Evolutionary conservation across 2,329 filamentous ascomycete genomes (phyloP).

Genomic region (Exophiala sideris): DNA sequence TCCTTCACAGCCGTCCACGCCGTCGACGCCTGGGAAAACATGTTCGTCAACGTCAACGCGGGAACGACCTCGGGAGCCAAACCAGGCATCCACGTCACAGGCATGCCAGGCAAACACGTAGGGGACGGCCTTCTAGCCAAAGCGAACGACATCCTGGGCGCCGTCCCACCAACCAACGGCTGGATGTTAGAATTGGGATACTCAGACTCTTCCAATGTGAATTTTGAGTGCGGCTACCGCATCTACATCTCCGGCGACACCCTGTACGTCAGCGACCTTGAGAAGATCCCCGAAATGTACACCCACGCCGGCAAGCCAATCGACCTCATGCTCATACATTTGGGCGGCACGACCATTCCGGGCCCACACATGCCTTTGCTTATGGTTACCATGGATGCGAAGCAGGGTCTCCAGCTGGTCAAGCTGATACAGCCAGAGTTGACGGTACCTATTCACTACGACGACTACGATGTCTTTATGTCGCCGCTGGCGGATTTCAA

Average conservation of each 20-base stretch:
- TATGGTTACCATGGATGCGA: slow-evolving; percentile 68
- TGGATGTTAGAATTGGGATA: slow-evolving; percentile 65
- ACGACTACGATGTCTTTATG: slow-evolving; percentile 62
- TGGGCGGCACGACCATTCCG: slow-evolving; percentile 65
- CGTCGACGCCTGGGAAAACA: slow-evolving; percentile 55
- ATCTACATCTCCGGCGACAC: slow-evolving; percentile 69
- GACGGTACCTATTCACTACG: slow-evolving; percentile 63
- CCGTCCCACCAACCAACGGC: slow-evolving; percentile 61
- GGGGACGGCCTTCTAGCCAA: slow-evolving; percentile 43
- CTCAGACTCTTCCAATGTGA: slow-evolving; percentile 23
- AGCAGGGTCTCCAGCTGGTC: slow-evolving; percentile 60
- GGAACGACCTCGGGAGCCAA: slow-evolving; percentile 19
- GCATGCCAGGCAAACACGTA: slow-evolving; percentile 64
- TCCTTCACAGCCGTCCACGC: slow-evolving; percentile 55
- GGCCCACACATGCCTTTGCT: slow-evolving; percentile 56
- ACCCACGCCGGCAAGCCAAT: slow-evolving; percentile 47
- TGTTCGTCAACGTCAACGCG: slow-evolving; percentile 44
- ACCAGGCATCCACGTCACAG: slow-evolving; percentile 56
- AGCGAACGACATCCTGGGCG: slow-evolving; percentile 47
- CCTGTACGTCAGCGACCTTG: slow-evolving; percentile 59
- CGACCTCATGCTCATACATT: slow-evolving; percentile 64
- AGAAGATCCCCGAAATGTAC: slow-evolving; percentile 58
- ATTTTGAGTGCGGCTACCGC: slow-evolving; percentile 50
- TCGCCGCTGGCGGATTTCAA: slow-evolving; percentile 60
- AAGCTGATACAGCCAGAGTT: slow-evolving; percentile 58